Conservation (phyloP, 2,329 filamentous ascomycete species). For the Ophiostoma angusticollis region DNA sequence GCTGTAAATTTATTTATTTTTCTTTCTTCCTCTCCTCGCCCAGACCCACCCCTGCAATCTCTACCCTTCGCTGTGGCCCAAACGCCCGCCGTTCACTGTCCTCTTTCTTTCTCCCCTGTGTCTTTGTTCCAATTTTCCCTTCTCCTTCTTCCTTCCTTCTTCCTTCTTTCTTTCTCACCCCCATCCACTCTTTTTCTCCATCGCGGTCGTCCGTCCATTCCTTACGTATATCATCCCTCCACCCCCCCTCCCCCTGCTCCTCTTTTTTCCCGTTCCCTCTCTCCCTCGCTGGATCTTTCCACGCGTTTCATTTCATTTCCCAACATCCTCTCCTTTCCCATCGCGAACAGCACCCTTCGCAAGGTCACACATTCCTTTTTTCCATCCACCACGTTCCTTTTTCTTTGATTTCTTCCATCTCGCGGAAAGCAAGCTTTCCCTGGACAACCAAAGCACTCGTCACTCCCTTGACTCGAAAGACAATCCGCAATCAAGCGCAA, state of each 20-base stretch:
- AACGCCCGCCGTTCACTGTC: too few species aligned
- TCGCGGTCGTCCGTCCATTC: slow-evolving; percentile 4
- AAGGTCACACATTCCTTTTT: neutral
- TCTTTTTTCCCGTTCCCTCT: neutral
- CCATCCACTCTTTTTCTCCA: neutral
- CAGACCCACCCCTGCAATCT: too few species aligned
- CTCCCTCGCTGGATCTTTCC: slow-evolving; percentile 3
- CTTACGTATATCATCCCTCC: neutral
- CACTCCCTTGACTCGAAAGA: too few species aligned
- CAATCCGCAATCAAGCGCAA: too few species aligned
- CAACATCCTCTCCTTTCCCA: neutral
- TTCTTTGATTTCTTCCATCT: neutral
- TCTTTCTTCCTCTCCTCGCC: neutral
- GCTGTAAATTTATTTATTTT: neutral
- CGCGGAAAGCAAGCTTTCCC: neutral
- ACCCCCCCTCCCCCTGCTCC: neutral
- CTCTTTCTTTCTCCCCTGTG: neutral
- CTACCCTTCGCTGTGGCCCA: too few species aligned
- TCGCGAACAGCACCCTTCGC: too few species aligned
- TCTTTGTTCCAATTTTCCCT: neutral
- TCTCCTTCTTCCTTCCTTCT: neutral
- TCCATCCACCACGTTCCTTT: slow-evolving; percentile 8
- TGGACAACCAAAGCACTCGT: neutral
- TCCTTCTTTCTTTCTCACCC: neutral
- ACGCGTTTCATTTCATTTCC: slow-evolving; percentile 5